Evolutionary conservation across 2,329 filamentous ascomycete genomes (phyloP).

Genomic region (Penicillium brasilianum): DNA sequence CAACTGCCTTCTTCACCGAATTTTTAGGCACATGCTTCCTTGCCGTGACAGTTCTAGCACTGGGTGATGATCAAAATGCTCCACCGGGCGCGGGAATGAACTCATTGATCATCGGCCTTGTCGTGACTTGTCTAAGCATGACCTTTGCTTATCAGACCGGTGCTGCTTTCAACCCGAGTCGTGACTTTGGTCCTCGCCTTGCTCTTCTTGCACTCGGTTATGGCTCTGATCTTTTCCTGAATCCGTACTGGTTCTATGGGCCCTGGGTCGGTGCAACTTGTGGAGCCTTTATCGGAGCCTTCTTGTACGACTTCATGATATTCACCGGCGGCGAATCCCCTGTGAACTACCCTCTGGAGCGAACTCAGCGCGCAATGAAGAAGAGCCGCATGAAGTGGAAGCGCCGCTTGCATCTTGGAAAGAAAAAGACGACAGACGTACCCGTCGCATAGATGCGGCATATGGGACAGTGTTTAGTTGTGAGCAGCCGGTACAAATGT

Average conservation of each 20-base stretch:
- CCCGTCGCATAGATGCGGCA: background rate
- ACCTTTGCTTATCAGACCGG: conserved; percentile 56
- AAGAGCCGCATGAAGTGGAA: conserved; percentile 52
- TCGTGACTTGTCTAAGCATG: conserved; percentile 41
- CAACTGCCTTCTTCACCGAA: conserved; percentile 55
- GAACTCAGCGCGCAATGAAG: conserved; percentile 46
- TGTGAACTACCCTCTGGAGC: conserved; percentile 56
- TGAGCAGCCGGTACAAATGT: no score
- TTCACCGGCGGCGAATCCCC: conserved; percentile 58
- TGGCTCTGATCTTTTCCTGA: conserved; percentile 47
- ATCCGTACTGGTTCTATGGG: conserved; percentile 55
- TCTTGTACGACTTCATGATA: conserved; percentile 58
- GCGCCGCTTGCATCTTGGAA: conserved; percentile 33
- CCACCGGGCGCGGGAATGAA: conserved; percentile 59
- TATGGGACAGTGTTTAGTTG: background rate
- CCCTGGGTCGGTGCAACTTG: conserved; percentile 47
- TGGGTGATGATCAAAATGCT: conserved; percentile 54
- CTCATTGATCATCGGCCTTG: conserved; percentile 55
- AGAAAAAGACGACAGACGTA: conserved; percentile 1
- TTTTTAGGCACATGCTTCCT: conserved; percentile 53
- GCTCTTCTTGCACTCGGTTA: conserved; percentile 54
- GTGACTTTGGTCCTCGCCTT: conserved; percentile 58
- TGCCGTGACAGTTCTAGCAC: conserved; percentile 49
- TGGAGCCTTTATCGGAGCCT: conserved; percentile 51
- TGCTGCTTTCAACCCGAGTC: conserved; percentile 54